Evolutionary conservation across 164 flowering plant genomes (phyloP).

Genomic region (Liquidambar formosana): DNA sequence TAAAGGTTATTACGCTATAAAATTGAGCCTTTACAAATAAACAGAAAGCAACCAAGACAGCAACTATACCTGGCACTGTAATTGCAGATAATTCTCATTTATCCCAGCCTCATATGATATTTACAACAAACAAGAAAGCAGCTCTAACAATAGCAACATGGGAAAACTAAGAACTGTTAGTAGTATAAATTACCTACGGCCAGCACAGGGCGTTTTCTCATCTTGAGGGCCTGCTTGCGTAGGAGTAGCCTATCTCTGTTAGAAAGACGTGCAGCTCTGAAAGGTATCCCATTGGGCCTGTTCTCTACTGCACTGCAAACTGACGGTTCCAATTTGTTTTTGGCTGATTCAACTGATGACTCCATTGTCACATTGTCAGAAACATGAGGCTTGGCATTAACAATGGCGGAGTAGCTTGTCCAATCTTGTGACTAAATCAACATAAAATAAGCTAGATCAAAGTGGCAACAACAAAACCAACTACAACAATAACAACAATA

Average conservation of each 20-base stretch:
- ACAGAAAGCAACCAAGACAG: background rate
- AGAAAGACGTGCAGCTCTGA: constrained; percentile 48
- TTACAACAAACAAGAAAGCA: background rate
- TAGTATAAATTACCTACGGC: constrained; percentile 66
- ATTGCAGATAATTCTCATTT: background rate
- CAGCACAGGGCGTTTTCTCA: constrained; percentile 77
- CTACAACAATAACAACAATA: background rate
- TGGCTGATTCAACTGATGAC: constrained; percentile 17
- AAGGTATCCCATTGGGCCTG: constrained; percentile 14
- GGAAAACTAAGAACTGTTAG: background rate
- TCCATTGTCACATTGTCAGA: constrained; percentile 16
- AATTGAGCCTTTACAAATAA: background rate
- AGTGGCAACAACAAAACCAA: constrained; percentile 3
- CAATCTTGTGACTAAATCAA: constrained; percentile 23
- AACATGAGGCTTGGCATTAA: constrained; percentile 10
- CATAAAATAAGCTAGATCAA: constrained; percentile 4
- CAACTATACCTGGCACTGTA: background rate
- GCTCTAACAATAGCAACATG: background rate
- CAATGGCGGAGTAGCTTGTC: constrained; percentile 10
- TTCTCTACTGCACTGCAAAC: constrained; percentile 11
- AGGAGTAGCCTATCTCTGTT: constrained; percentile 86
- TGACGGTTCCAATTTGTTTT: constrained; percentile 12
- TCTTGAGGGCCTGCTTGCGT: constrained; percentile 78
- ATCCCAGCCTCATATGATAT: background rate
- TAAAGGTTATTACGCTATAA: background rate